Base-by-base conservation (phyloP, 2,329 filamentous ascomycete species). In the Volutella citrinella region DNA sequence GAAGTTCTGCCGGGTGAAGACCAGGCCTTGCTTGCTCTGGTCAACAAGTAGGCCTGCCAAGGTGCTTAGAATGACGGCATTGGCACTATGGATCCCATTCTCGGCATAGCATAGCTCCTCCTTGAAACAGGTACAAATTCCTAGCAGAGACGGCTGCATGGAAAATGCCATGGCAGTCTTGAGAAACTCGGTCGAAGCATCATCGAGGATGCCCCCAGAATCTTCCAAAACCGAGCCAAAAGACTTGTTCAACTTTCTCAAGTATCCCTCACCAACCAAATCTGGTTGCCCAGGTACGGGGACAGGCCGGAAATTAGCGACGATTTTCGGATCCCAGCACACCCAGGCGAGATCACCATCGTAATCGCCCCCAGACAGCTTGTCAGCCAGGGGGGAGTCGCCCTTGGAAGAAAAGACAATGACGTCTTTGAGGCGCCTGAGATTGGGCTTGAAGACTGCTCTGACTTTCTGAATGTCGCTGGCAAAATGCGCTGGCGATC, bases 271-370 rank as follows among this genome's bases (percentile, higher is more conserved):
- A 7, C 42, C n/a, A 7, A 72, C 63, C 0, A 82, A 55, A 32
- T 76, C 68, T 0, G 61, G 61, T 8, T 46, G 36, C 1, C 32
- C 4, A 4, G 52, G 52, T 3, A 51, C 44, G 1, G 50, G n/a
- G 0, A 78, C 76, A 38, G 85, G 88, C 5, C 51, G 45, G 46
- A 91, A 91, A n/a, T 78, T 78, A 6, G 65, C 48, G 0, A 87
- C 82, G 4, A 93, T 70, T 0, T 63, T 59, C 0, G 68, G 63
- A 18, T 90, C 84, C 82, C 83, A 91, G 49, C 82, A 87, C 0
- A 87, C 62, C 84, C 84, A 90, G 5, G 84, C 77, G n/a, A 66
- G 72, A 42, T 93, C 87, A 0, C 87, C 87, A 45, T 91, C 86
- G 42, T 89, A 91, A 50, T 91, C 87, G 1, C 87, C 87, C 1